Evolutionary conservation across 2,329 filamentous ascomycete genomes (phyloP), one percentile per base, ranked within the genome.

Genomic region (Colletotrichum tropicale): DNA sequence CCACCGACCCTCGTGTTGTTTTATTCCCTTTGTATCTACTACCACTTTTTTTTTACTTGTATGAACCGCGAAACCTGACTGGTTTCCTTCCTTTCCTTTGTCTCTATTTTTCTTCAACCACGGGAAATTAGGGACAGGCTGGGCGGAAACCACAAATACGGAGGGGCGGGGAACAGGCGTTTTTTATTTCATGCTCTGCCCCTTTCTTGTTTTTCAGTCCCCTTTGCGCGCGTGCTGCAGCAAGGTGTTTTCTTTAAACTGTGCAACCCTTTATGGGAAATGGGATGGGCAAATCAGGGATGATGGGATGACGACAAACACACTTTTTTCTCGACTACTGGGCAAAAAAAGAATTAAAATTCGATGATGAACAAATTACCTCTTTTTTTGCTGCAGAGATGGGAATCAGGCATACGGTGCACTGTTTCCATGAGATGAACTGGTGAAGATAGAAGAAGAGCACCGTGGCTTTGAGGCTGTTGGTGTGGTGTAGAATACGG

Each of bases 11-110:
- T 30, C 30, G n/a, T 48, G 16, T 68, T 64, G 43, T 75, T 67
- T 30, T 55, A 65, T 71, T 66, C 52, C 74, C 62, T 76, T 66
- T 76, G 71, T 76, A 75, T 43, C 64, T 73, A 75, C 36, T 60
- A 75, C 55, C 26, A 26, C 24, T 16, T 26, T 61, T 52, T 52
- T 58, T 68, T 67, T 48, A 34, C 32, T 38, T 75, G 73, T 75
- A 75, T 64, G 73, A 75, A 68, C 10, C 38, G 36, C 32, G 58
- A 64, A 26, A 48, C 58, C 58, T 58, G 64, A 26, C 64, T 13
- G 34, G 8, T 43, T 73, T 65, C 38, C 28, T 66, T 30, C 43
- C 36, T 68, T 62, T 30, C 71, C 62, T 66, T 70, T 70, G 65
- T 75, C 36, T 75, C 66, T 65, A 30, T 66, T 55, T 61, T 55